Conservation (phyloP, 306 rosid species). For the Sechiopsis laciniata region DNA sequence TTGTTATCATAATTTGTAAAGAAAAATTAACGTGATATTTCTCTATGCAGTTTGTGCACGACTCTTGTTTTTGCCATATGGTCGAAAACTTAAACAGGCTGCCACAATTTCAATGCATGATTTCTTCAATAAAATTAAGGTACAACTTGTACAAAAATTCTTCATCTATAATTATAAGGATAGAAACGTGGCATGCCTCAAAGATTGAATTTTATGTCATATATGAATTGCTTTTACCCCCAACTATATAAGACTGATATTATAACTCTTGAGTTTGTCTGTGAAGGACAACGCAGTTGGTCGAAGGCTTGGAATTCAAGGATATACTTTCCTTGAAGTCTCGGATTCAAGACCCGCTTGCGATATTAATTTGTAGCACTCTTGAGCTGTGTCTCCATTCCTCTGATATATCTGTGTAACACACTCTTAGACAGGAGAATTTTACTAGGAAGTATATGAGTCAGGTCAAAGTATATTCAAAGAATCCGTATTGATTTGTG, state of each 20-base stretch:
- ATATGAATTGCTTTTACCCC: background rate
- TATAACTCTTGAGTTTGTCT: no score
- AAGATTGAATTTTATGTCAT: background rate
- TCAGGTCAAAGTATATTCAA: no score
- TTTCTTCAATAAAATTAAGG: background rate
- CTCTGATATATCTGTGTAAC: no score
- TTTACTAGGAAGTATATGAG: no score
- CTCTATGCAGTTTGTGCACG: conserved; percentile 14
- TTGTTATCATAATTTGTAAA: conserved; percentile 15
- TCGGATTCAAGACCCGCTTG: no score
- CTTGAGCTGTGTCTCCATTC: no score
- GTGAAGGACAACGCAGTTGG: no score
- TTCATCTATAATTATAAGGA: background rate
- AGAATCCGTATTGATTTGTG: no score
- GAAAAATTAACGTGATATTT: conserved; percentile 16
- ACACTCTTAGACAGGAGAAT: no score
- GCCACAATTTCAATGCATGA: background rate
- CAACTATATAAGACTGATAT: background rate
- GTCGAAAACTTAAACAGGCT: conserved; percentile 1
- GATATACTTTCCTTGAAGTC: no score
- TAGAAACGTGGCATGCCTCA: background rate
- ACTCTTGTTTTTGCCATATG: background rate
- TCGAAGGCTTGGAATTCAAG: no score
- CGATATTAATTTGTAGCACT: no score
- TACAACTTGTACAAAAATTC: background rate